These are phyloP conservation scores for Ceratobasidium sp. DNA, from an alignment of 1,284 basidiomycete genomes.

Conservation along the genomic window DNA sequence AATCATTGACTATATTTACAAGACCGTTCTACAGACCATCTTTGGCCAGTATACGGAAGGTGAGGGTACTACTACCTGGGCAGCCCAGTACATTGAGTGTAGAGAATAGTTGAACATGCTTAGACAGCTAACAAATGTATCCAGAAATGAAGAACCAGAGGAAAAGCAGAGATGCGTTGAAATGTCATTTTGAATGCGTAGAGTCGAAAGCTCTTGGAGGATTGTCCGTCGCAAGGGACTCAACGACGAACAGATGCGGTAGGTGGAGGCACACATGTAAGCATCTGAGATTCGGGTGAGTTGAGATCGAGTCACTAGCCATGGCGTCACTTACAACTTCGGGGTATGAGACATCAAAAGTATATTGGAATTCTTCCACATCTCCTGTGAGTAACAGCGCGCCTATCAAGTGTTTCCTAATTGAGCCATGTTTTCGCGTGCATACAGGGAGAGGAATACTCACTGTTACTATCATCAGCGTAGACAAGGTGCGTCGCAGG, in stretches of 20 bases:
- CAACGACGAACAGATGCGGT: neutral
- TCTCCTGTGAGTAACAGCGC: conserved; percentile 5
- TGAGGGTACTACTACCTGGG: neutral
- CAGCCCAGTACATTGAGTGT: neutral
- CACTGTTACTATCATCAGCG: conserved; percentile 13
- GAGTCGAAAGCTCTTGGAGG: too few relatives aligned
- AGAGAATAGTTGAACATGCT: neutral
- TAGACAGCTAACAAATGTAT: neutral
- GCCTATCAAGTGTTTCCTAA: neutral
- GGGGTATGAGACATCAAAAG: conserved; percentile 3
- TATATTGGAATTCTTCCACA: neutral
- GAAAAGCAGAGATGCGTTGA: neutral
- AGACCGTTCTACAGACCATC: neutral
- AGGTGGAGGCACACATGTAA: conserved; percentile 4
- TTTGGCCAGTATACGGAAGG: neutral
- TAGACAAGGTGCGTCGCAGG: neutral
- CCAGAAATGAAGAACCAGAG: neutral
- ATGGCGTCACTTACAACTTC: conserved; percentile 3
- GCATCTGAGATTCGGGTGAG: neutral
- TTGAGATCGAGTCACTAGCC: neutral
- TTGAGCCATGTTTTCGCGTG: neutral
- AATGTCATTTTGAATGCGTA: neutral
- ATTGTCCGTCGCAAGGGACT: neutral
- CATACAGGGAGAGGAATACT: neutral
- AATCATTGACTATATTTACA: neutral